Evolutionary conservation across 2,329 filamentous ascomycete species (phyloP), one percentile per base, ranked within the genome.

Genomic region (Botrytis tulipae): DNA sequence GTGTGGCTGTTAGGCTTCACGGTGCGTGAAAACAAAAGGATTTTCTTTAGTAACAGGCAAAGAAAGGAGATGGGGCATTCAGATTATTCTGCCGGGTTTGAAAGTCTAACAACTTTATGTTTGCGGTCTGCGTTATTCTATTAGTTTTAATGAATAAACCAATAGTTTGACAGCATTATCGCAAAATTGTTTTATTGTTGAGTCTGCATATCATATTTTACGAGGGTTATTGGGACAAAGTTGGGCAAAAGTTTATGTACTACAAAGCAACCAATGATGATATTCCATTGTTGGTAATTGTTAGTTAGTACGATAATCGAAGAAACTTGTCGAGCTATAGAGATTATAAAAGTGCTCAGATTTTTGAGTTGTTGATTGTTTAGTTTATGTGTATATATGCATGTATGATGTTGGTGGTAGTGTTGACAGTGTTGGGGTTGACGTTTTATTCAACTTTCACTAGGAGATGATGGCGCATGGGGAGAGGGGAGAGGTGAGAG

Each of bases 1-100:
- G 71, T 69, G 72, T 70, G 72, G 75, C 72, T 77, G 68, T 73
- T 40, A 74, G 66, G 74, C 74, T 72, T 69, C 73, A 67, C 40
- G 46, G 37, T 46, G 25, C 57, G 37, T 42, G 67, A 66, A 51
- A 59, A 42, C 63, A 44, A 70, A 61, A 32, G 42, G 32, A 14
- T 10, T 44, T 60, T 51, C n/a, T n/a, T 51, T 18, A 14, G 14
- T 57, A 44, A 61, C 10, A 35, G 65, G 35, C 48, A 68, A 40
- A 68, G 46, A 67, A 37, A 37, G 44, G 51, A 29, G 22, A 68
- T 54, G 25, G 25, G 32, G 32, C 44, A 37, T 66, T n/a, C 44
- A 22, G 35, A 51, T n/a, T n/a, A n/a, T 61, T 61, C 8, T 61
- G 16, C 35, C 32, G 22, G 32, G 12, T 25, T 12, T 40, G 22